phyloP scores from a whole-genome alignment of 352 stramenopile genomes.

The Discostella stelligera region DNA sequence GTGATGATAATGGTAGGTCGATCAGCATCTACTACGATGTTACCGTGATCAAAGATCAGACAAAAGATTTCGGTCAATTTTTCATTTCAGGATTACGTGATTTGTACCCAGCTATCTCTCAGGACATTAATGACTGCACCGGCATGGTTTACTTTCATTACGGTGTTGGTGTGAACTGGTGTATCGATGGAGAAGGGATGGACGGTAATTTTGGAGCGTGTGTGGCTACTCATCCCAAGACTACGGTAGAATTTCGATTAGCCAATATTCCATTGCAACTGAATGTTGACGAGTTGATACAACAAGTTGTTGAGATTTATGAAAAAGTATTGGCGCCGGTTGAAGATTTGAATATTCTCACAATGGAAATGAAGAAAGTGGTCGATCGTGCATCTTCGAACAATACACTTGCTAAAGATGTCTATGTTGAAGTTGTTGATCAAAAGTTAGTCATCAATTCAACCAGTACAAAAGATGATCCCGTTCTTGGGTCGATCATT shows the following conservation, averaged over 20 bases:
- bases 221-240: neutral
- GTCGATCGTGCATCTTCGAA: too few relatives aligned
- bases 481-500: neutral
- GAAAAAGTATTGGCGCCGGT: neutral
- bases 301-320: conserved; percentile 3
- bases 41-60: conserved; percentile 5
- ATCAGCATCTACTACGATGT: conserved; percentile 30
- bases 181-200: neutral
- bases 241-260: neutral
- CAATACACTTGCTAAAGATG: conserved; percentile 1
- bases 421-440: conserved; percentile 5
- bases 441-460: neutral
- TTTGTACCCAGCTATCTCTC: conserved; percentile 8
- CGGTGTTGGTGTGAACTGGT: conserved; percentile 2
- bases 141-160: conserved; percentile 11
- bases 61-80: conserved; percentile 13
- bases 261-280: conserved; percentile 4
- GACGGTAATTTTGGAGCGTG: neutral
- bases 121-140: conserved; percentile 12
- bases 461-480: neutral
- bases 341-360: conserved; percentile 12
- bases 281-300: neutral
- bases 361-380: conserved; percentile 2
- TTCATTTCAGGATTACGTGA: conserved; percentile 32
- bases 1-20: neutral